Conservation (phyloP, 2,329 filamentous ascomycete genomes). For the Domatiomyces catenatus region DNA sequence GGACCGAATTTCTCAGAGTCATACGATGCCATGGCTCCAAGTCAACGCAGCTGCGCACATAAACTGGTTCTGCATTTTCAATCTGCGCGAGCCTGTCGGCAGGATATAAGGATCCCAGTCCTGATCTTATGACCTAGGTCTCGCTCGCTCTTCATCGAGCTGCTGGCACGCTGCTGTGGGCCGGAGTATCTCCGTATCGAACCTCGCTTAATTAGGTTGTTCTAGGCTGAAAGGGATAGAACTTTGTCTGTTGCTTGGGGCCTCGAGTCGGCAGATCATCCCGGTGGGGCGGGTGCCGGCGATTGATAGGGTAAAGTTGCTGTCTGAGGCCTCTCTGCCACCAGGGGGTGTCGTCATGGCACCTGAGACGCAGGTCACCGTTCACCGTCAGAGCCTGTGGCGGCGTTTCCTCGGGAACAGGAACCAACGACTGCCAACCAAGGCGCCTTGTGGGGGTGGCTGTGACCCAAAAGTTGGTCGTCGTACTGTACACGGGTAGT, state of each 20-base stretch:
- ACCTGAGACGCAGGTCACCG: neutral
- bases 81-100: neutral
- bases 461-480: neutral
- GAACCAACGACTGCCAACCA: neutral
- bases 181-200: neutral
- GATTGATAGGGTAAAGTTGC: neutral
- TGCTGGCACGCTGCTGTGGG: neutral
- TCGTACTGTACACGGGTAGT: too few relatives aligned
- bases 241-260: neutral
- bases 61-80: neutral
- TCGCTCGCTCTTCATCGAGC: neutral
- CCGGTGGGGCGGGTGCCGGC: neutral
- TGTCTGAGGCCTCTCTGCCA: neutral
- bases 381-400: neutral
- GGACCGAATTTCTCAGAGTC: neutral
- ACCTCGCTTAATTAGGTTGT: neutral
- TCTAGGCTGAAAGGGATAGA: neutral
- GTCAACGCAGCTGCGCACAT: neutral
- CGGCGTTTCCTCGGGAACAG: neutral
- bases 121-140: neutral
- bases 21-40: neutral
- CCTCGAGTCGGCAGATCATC: neutral
- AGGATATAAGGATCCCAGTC: neutral
- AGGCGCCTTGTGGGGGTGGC: neutral
- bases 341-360: neutral